A percentile compares a stretch with the other conserved stretches of the same genome.
Conservation (phyloP, 2,329 filamentous ascomycete species). For the Trichothecium roseum region DNA sequence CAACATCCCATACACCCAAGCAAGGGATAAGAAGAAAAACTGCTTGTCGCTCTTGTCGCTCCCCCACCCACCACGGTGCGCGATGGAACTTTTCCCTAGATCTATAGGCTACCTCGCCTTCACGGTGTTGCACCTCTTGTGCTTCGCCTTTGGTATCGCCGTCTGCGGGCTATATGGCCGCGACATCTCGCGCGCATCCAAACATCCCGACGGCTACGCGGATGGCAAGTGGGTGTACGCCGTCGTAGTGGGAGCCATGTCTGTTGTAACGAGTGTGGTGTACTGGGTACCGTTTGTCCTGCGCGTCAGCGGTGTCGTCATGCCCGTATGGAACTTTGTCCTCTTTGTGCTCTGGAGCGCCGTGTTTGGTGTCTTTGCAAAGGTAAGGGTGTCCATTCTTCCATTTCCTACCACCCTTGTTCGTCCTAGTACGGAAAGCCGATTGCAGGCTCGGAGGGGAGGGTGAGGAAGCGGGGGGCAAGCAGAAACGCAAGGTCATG, state of each 20-base stretch:
- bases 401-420: not conserved
- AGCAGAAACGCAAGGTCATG: conserved; percentile 6
- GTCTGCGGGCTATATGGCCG: conserved; percentile 70
- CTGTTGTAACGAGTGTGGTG: conserved; percentile 51
- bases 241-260: conserved; percentile 55
- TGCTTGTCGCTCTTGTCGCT: too few species aligned
- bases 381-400: conserved; percentile 25
- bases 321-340: conserved; percentile 60
- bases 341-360: conserved; percentile 72
- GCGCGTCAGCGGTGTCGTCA: conserved; percentile 31
- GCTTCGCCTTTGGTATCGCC: conserved; percentile 66
- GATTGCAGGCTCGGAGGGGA: too few species aligned
- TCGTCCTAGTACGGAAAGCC: not conserved
- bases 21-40: too few species aligned
- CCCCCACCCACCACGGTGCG: too few species aligned
- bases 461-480: not conserved
- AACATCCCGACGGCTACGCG: conserved; percentile 32
- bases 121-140: conserved; percentile 57
- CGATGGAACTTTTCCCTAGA: too few species aligned
- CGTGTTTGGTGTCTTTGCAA: conserved; percentile 75
- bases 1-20: too few species aligned
- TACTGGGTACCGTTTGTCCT: conserved; percentile 56
- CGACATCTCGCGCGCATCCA: conserved; percentile 48
- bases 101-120: conserved; percentile 40
- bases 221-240: conserved; percentile 75